Evolutionary conservation across 2,329 filamentous ascomycete species (phyloP), one percentile per base, ranked within the genome.

Genomic region (Arthrinium phaeospermum): DNA sequence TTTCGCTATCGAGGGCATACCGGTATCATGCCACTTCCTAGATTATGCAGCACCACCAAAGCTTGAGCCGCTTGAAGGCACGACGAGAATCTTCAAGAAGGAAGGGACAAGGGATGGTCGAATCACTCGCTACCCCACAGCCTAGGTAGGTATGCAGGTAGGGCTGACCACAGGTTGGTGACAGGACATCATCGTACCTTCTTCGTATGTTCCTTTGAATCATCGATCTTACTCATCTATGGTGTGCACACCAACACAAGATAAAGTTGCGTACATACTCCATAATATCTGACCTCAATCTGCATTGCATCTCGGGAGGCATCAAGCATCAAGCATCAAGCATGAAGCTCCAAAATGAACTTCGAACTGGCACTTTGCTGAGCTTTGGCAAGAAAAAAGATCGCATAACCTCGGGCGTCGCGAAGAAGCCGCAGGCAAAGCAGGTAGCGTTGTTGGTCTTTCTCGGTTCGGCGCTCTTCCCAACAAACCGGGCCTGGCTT

Each of bases 401-500:
- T 41, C 30, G 34, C 57, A 64, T 64, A 41, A 41, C 10, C n/a
- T 41, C 57, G 34, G 57, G 34, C 57, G 41, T 64, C 34, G 22
- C 41, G 57, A 41, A 10, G 34, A 24, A 41, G 34, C 27, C 27
- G 27, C 27, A 30, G 27, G 27, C 27, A 30, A 30, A 30, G 27
- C 27, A 30, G 27, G 27, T 30, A 30, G 27, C n/a, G 19, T 34
- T 64, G 57, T 41, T 41, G 57, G 57, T 41, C 53, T 37, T n/a
- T 41, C 53, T 61, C n/a, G 57, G 57, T 30, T 64, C 34, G 41
- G 57, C n/a, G 57, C 67, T 49, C 67, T 49, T 69, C 67, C 67
- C 67, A 69, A 69, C 67, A 69, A 69, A 69, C 67, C 67, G 67
- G 67, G 45, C 34, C 45, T 47, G 45, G 27, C n/a, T 68, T 69